phyloP scores from a whole-genome alignment of 1,139 yeast species.

The Scheffersomyces segobiensis region DNA sequence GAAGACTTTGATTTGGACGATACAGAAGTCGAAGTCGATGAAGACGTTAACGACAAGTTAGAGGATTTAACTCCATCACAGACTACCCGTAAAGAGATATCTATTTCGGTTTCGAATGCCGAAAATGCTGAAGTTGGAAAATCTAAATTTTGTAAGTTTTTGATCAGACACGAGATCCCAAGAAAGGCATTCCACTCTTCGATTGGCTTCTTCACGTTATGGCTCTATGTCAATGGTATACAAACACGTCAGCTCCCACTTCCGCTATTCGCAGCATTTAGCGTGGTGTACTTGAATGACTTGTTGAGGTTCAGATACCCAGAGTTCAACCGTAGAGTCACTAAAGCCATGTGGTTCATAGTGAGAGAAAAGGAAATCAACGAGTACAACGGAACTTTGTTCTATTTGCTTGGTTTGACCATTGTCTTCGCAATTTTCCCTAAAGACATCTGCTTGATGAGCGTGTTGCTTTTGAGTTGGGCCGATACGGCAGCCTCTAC shows the following conservation, averaged over 20 bases:
- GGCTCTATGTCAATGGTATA: slow-evolving; percentile 65
- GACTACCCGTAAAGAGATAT: slow-evolving; percentile 80
- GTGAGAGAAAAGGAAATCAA: slow-evolving; percentile 81
- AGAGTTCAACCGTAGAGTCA: slow-evolving; percentile 61
- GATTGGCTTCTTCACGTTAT: slow-evolving; percentile 78
- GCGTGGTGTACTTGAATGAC: slow-evolving; percentile 63
- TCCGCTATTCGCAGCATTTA: slow-evolving; percentile 56
- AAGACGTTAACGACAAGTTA: slow-evolving; percentile 28
- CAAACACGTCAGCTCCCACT: slow-evolving; percentile 57
- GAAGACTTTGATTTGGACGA: slow-evolving; percentile 15
- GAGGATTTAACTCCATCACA: slow-evolving; percentile 69
- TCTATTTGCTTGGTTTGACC: slow-evolving; percentile 78
- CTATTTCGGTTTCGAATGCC: slow-evolving; percentile 87
- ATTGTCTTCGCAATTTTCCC: slow-evolving; percentile 70
- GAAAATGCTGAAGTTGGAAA: slow-evolving; percentile 45
- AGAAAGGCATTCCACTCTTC: slow-evolving; percentile 86
- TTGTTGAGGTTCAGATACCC: slow-evolving; percentile 62
- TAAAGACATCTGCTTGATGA: slow-evolving; percentile 77
- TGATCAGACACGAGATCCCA: slow-evolving; percentile 82
- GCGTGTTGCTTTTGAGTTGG: slow-evolving; percentile 86
- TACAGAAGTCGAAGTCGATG: slow-evolving; percentile 9
- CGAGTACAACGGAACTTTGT: slow-evolving; percentile 76
- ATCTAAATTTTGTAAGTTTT: slow-evolving; percentile 46
- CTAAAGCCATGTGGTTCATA: slow-evolving; percentile 68
- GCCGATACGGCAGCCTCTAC: slow-evolving; percentile 98